These are phyloP conservation scores for Raphanus hybrid DNA, from an alignment of 441 rosid species.

Conservation along the genomic window DNA sequence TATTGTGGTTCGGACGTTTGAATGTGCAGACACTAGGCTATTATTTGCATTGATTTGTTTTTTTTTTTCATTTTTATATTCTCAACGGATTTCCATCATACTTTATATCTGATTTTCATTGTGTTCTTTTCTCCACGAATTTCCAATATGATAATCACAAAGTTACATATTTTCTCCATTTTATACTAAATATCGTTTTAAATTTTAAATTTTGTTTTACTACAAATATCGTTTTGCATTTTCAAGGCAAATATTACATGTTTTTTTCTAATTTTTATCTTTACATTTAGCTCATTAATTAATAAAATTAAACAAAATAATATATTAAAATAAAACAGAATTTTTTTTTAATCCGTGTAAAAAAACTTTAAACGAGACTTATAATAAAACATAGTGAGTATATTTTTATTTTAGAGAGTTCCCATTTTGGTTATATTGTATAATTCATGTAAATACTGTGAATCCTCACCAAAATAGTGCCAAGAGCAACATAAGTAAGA, in stretches of 20 bases:
- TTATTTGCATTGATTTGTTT: not conserved
- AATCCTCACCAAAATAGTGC: conserved; percentile 1
- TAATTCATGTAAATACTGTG: not conserved
- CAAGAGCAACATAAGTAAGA: conserved; percentile 7
- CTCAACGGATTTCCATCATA: not conserved
- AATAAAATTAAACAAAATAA: too few species aligned
- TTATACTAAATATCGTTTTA: too few species aligned
- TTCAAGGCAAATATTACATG: too few species aligned
- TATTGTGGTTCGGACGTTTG: not conserved
- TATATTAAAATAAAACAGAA: too few species aligned
- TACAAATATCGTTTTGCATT: too few species aligned
- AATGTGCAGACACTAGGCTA: not conserved
- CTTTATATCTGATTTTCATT: not conserved
- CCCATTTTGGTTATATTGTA: not conserved
- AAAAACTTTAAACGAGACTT: too few species aligned
- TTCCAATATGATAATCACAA: not conserved
- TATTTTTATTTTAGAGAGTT: not conserved
- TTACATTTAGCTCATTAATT: too few species aligned
- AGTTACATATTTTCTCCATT: too few species aligned
- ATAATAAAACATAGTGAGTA: too few species aligned
- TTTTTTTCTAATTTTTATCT: too few species aligned
- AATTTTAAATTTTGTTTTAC: too few species aligned
- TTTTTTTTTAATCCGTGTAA: too few species aligned
- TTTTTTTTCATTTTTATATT: not conserved
- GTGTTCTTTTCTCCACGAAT: not conserved